A percentile compares a stretch with the other conserved stretches of the same genome.
Conservation (phyloP, 768 basidiomycete genomes). For the Leccinum barrowsii region DNA sequence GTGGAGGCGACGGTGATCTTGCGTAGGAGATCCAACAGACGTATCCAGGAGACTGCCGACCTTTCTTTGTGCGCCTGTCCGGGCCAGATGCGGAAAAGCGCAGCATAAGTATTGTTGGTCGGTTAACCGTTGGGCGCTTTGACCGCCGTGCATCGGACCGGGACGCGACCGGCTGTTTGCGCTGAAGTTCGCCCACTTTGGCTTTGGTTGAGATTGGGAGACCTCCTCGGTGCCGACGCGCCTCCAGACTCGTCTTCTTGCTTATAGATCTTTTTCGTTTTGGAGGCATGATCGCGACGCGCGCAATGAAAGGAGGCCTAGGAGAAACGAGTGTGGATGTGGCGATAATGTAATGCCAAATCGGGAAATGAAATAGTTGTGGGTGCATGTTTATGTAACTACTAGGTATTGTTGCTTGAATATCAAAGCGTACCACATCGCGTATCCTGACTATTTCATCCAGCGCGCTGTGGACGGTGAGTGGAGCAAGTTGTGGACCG, state of each 20-base stretch:
- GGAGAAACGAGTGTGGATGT: background rate
- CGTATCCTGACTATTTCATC: background rate
- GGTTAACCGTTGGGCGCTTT: slow-evolving; percentile 51
- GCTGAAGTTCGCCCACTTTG: slow-evolving; percentile 23
- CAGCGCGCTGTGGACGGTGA: no score
- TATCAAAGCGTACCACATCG: slow-evolving; percentile 5
- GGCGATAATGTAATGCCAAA: background rate
- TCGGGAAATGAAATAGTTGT: background rate
- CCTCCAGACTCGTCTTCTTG: slow-evolving; percentile 34
- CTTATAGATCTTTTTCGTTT: slow-evolving; percentile 27
- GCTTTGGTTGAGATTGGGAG: slow-evolving; percentile 13
- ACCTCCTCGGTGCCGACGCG: slow-evolving; percentile 29
- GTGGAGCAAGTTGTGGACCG: background rate
- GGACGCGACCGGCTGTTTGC: slow-evolving; percentile 20
- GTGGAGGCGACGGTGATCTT: no score
- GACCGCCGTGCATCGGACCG: background rate
- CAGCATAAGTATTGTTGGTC: slow-evolving; percentile 57
- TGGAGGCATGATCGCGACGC: slow-evolving; percentile 6
- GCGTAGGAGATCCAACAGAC: no score
- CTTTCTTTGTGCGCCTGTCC: slow-evolving; percentile 66
- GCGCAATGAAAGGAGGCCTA: background rate
- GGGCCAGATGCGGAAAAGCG: slow-evolving; percentile 62
- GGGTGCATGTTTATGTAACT: background rate
- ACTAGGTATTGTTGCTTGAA: background rate
- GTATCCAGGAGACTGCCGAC: slow-evolving; percentile 30